phyloP scores from a whole-genome alignment of 2,329 filamentous ascomycete species.

The Sarocladiaceae sp. region DNA sequence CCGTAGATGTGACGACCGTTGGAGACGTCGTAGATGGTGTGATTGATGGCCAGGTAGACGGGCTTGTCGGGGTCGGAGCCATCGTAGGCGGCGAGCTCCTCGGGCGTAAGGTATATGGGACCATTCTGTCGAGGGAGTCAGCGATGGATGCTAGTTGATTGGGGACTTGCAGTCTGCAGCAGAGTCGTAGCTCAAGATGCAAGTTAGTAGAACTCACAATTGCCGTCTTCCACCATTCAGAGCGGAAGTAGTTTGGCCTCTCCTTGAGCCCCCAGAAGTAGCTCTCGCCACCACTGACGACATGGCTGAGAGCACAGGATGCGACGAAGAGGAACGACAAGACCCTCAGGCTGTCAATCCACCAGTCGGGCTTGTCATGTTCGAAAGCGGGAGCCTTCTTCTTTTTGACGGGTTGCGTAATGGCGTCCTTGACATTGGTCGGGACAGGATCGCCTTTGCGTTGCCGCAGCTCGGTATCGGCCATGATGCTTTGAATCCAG shows the following conservation, averaged over 20 bases:
- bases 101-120: conserved; percentile 66
- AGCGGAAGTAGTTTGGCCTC: conserved; percentile 54
- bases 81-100: conserved; percentile 68
- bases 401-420: not conserved
- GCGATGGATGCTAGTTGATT: no score
- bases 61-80: conserved; percentile 69
- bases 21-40: conserved; percentile 80
- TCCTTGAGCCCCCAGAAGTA: conserved; percentile 60
- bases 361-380: conserved; percentile 49
- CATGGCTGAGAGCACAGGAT: conserved; percentile 66
- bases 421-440: conserved; percentile 8
- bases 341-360: conserved; percentile 64
- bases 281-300: conserved; percentile 64
- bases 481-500: conserved; percentile 21
- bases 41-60: conserved; percentile 86
- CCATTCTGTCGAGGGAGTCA: conserved; percentile 32
- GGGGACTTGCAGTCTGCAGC: not conserved
- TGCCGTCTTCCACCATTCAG: conserved; percentile 52
- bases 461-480: conserved; percentile 36
- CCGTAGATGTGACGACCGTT: conserved; percentile 65
- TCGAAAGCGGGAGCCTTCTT: conserved; percentile 32
- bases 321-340: conserved; percentile 60
- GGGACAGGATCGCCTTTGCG: conserved; percentile 28
- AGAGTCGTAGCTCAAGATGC: no score
- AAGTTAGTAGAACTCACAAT: conserved; percentile 50